Evolutionary conservation across 805 yeast genomes (phyloP), one percentile per base, ranked within the genome.

Genomic region (Yamadazyma phyllophila): DNA sequence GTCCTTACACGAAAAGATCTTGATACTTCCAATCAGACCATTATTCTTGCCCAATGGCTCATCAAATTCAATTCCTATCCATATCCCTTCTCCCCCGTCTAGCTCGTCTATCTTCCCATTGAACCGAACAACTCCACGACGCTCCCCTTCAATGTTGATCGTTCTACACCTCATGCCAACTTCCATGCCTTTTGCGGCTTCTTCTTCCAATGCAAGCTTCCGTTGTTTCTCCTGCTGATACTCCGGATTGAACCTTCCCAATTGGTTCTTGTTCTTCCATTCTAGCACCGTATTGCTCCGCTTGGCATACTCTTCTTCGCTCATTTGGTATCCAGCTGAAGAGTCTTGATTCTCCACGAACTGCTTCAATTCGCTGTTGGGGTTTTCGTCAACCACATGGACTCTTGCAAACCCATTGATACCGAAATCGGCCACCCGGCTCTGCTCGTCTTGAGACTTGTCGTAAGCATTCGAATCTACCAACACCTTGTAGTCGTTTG

Each of bases 41-140:
- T 88, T 80, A 57, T 91, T 88, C 61, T 85, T 88, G 4, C 98
- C 98, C 7, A 78, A 76, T 0, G 97, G 92, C 53, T 86, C 89
- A 54, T 87, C 94, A 44, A 90, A 82, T 54, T 83, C 87, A 3
- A 92, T 77, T 0, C 97, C 98, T 26, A 87, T 76, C 97, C 97
- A 92, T 1, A 65, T 53, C 14, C 55, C 53, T 30, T 69, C 76
- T 2, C 71, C 75, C 11, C 60, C 60, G 39, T 80, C 82, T 40
- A 90, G 77, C 33, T 76, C 81, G 0, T 79, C 71, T 1, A 92
- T 80, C 33, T 63, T 65, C 2, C 98, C 98, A 11, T 90, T 67
- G 56, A 66, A 92, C 46, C 73, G 68, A 26, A 92, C 75, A n/a
- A 72, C 66, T 2, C 97, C 98, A 32, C 85, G 60, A 53, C 96